Conservation (phyloP, 2,329 filamentous ascomycete genomes). For the Talaromyces sp. region DNA sequence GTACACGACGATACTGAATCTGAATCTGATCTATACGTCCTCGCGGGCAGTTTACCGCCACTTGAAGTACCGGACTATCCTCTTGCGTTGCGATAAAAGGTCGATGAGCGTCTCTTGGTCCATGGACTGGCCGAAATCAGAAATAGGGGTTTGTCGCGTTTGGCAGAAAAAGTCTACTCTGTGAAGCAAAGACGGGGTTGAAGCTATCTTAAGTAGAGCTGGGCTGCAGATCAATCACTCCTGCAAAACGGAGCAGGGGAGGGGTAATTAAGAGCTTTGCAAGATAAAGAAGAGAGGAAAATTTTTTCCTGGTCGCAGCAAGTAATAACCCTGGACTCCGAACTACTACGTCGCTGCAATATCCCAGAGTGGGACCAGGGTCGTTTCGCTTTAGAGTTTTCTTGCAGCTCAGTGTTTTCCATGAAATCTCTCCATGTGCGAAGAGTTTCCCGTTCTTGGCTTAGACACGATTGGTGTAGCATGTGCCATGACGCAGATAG, state of each 20-base stretch:
- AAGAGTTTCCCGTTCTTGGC: neutral
- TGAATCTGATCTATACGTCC: neutral
- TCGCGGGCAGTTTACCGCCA: conserved; percentile 10
- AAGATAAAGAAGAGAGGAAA: neutral
- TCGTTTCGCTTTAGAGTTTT: neutral
- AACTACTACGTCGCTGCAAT: neutral
- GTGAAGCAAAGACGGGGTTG: neutral
- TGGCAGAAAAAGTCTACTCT: neutral
- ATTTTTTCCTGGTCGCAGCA: neutral
- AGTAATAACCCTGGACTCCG: neutral
- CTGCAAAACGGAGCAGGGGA: neutral
- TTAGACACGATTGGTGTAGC: neutral
- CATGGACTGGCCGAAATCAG: conserved; percentile 10
- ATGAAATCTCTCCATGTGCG: neutral
- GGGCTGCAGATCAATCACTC: neutral
- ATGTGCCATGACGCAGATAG: conserved; percentile 1
- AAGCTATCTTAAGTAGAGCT: conserved; percentile 4
- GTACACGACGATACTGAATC: neutral
- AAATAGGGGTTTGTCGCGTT: neutral
- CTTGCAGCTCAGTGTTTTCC: neutral
- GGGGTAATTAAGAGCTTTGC: neutral
- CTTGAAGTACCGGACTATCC: conserved; percentile 16
- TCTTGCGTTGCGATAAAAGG: conserved; percentile 15
- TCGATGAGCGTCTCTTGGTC: conserved; percentile 13
- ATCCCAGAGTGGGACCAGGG: neutral